Conservation (phyloP, 495 filamentous ascomycete genomes). For the Talaromyces stipitatus region DNA sequence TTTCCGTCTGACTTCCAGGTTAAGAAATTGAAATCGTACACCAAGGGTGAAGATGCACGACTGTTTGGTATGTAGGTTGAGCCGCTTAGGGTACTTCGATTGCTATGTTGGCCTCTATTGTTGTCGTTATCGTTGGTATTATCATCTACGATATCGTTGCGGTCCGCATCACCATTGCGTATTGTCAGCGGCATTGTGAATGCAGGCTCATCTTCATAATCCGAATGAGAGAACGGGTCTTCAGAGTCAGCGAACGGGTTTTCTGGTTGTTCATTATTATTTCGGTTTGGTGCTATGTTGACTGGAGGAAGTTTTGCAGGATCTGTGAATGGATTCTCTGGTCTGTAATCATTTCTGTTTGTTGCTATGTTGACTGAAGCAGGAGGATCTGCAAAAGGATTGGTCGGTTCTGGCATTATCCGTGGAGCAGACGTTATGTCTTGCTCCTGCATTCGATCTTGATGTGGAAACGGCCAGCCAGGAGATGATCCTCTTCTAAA, state of each 20-base stretch:
- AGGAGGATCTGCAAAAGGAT: constrained; percentile 2
- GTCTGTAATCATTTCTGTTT: neutral
- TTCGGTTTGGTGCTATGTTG: neutral
- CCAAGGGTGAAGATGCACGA: neutral
- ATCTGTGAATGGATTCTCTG: neutral
- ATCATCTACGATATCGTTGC: neutral
- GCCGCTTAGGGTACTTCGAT: neutral
- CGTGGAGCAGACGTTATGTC: neutral
- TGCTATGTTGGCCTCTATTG: neutral
- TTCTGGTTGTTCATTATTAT: neutral
- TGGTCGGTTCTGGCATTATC: neutral
- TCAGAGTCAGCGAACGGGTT: neutral
- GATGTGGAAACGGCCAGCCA: neutral
- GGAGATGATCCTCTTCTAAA: neutral
- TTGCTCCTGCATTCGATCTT: neutral
- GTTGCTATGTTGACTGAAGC: neutral
- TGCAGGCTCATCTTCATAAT: neutral
- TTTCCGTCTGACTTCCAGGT: neutral
- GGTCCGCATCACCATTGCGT: neutral
- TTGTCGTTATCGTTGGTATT: neutral
- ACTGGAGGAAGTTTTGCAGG: neutral
- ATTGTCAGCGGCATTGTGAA: neutral
- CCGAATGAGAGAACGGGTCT: neutral
- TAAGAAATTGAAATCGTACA: neutral
- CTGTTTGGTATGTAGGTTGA: neutral